These are phyloP conservation scores for Mycena leptocephala DNA, from an alignment of 768 basidiomycete species.

Conservation along the genomic window DNA sequence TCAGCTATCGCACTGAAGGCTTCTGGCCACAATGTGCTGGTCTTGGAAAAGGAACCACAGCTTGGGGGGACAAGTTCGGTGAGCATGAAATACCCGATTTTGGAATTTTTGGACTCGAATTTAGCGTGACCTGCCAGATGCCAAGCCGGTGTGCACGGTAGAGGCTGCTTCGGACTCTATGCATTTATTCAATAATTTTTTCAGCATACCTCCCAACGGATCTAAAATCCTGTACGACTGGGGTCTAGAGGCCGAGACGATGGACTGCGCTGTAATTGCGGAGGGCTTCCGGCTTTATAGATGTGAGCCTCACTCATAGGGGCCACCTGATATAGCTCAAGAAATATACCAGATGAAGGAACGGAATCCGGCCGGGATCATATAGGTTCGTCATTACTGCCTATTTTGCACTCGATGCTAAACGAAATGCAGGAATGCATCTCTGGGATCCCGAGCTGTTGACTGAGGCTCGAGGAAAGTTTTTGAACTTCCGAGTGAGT, in stretches of 20 bases:
- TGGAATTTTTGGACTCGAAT: no score
- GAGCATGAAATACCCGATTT: background rate
- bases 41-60: constrained; percentile 21
- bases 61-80: constrained; percentile 10
- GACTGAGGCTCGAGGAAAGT: constrained; percentile 11
- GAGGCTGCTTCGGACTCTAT: background rate
- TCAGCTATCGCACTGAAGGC: constrained; percentile 25
- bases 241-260: constrained; percentile 4
- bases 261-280: no score
- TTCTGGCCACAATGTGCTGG: constrained; percentile 19
- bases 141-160: constrained; percentile 16
- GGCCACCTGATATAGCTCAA: background rate
- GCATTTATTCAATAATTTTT: background rate
- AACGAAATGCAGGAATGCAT: background rate
- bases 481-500: constrained; percentile 4
- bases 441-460: constrained; percentile 7
- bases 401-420: background rate
- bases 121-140: no score
- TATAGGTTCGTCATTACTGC: background rate
- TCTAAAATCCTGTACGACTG: constrained; percentile 22
- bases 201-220: constrained; percentile 25
- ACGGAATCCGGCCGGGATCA: background rate
- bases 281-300: background rate
- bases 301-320: background rate
- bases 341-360: background rate